Base-by-base conservation (phyloP, 352 stramenopile species). In the Phytophthora hibernalis region DNA sequence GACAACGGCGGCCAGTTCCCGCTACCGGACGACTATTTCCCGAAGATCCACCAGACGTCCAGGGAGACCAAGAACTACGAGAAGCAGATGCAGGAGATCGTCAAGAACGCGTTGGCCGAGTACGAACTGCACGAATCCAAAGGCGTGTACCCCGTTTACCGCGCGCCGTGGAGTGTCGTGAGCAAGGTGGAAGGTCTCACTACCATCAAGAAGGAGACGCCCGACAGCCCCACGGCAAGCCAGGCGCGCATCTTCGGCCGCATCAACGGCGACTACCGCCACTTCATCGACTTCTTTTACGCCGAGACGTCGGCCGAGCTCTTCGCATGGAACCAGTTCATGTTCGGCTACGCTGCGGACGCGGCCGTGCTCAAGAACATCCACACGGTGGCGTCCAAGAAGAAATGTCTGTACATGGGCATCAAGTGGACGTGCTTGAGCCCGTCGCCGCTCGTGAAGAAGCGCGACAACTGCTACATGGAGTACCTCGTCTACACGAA, bases 381-480 rank as follows among this genome's bases (percentile, higher is more conserved):
- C 50, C 70, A 92, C 61, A 90, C 80, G 1, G 68, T 77, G 3
- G 53, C 61, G 9, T 73, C 65, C 24, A 69, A 60, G 40, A 67
- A 80, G 18, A 65, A 79, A 13, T 76, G 79, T 62, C 48, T 80
- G 44, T 95, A 95, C 64, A 79, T 95, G 68, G 87, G 87, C 49
- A 86, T 95, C 71, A 95, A 95, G 66, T 95, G 87, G 87, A 77
- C 77, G 51, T 91, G 83, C 40, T 61, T 90, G 43, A 79, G 76
- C 49, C 74, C 81, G 52, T 84, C 79, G 21, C 53, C 80, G 53
- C 76, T 92, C 40, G 60, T 83, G 13, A 82, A 79, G 43, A 91
- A 90, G 68, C 76, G 83, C n/a, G 83, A 95, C 75, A 83, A 84
- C 37, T 89, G 80, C 70, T 92, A 83, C 62, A 65, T 95, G 60